Evolutionary conservation across 2,329 filamentous ascomycete genomes (phyloP).

Genomic region (Phialocephala sp.): DNA sequence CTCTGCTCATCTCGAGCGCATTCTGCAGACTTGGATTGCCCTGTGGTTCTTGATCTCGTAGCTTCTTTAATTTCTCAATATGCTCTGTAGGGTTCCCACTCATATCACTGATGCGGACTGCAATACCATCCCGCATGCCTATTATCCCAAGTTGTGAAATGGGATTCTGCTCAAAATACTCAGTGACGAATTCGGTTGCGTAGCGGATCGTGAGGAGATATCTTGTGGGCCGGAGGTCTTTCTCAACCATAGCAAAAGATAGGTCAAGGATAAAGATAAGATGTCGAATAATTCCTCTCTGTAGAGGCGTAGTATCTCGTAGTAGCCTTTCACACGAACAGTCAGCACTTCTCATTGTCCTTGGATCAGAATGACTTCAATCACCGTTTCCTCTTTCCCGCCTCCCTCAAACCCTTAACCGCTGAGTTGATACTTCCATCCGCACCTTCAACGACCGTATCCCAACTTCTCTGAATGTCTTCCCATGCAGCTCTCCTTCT

Average conservation of each 20-base stretch:
- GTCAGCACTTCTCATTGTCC: slow-evolving; percentile 5
- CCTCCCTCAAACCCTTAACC: slow-evolving; percentile 77
- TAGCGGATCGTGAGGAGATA: slow-evolving; percentile 84
- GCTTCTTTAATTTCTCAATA: slow-evolving; percentile 72
- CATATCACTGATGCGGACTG: slow-evolving; percentile 84
- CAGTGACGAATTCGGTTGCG: slow-evolving; percentile 84
- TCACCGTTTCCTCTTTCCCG: slow-evolving; percentile 77
- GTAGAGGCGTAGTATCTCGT: slow-evolving; percentile 92
- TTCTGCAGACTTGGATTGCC: slow-evolving; percentile 88
- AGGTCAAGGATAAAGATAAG: slow-evolving; percentile 90
- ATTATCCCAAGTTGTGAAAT: slow-evolving; percentile 94
- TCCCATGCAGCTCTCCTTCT: slow-evolving; percentile 65
- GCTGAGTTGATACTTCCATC: slow-evolving; percentile 77
- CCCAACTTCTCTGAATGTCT: slow-evolving; percentile 71
- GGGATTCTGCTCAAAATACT: slow-evolving; percentile 98
- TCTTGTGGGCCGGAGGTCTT: slow-evolving; percentile 88
- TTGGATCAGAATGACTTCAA: slow-evolving; percentile 31
- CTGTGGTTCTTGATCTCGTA: slow-evolving; percentile 71
- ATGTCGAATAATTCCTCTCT: slow-evolving; percentile 97
- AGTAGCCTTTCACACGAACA: slow-evolving; percentile 62
- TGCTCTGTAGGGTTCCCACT: slow-evolving; percentile 91
- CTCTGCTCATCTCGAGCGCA: slow-evolving; percentile 92
- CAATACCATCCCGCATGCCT: slow-evolving; percentile 91
- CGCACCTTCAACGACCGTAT: slow-evolving; percentile 76
- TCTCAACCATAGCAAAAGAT: slow-evolving; percentile 92